Conservation (phyloP, 768 basidiomycete species). For the Cubamyces lactineus region DNA sequence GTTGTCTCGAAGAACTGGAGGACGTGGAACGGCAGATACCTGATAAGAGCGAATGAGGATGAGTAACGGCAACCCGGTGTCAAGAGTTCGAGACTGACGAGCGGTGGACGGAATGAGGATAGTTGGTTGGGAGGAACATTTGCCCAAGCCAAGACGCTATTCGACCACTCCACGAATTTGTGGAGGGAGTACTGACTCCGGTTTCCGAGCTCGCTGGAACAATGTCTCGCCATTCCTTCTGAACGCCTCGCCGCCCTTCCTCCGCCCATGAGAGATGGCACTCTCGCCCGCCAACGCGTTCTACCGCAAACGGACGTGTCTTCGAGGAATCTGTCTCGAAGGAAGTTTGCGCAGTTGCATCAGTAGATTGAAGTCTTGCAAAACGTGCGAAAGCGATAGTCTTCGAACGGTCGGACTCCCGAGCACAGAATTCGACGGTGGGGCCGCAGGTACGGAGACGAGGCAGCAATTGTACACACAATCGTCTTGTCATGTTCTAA, state of each 20-base stretch:
- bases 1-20: slow-evolving; percentile 33
- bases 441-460: no score
- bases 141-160: slow-evolving; percentile 33
- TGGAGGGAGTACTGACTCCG: slow-evolving; percentile 10
- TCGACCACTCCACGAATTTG: slow-evolving; percentile 25
- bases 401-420: neutral
- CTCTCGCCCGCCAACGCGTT: slow-evolving; percentile 32
- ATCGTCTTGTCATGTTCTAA: no score
- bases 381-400: neutral
- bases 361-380: neutral
- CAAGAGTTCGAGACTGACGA: slow-evolving; percentile 28
- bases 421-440: no score
- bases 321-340: neutral
- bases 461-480: no score
- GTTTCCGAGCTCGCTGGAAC: neutral
- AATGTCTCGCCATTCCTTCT: slow-evolving; percentile 32
- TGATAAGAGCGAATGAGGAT: slow-evolving; percentile 7
- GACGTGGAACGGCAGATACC: slow-evolving; percentile 32
- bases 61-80: no score
- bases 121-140: slow-evolving; percentile 37
- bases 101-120: slow-evolving; percentile 34
- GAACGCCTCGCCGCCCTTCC: slow-evolving; percentile 17
- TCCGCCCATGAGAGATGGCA: slow-evolving; percentile 32
- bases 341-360: neutral
- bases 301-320: slow-evolving; percentile 29